Base-by-base conservation (phyloP, 2,329 filamentous ascomycete species). In the Aureobasidium subglaciale region DNA sequence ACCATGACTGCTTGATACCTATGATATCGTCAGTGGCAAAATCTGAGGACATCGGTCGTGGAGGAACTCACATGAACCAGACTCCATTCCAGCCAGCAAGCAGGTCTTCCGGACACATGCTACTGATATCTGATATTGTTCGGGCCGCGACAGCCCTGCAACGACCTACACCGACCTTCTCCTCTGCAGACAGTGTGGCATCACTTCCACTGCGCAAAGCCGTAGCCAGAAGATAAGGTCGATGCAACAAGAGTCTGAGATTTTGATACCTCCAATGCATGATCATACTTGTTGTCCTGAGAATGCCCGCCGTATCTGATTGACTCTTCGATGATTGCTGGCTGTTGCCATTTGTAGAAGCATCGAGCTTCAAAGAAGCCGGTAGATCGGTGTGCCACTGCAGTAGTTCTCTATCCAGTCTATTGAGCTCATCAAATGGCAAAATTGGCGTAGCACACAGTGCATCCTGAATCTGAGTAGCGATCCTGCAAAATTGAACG, bases 251-350 rank as follows among this genome's bases (percentile, higher is more conserved):
- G 70, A 90, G 86, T 43, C 87, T 84, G 43, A 90, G 78, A 63
- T 89, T 90, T 65, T 88, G 84, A 66, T 88, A 91, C 13, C 87
- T 80, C 88, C 87, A 91, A 68, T 88, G 87, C 84, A 90, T 89
- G 62, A 90, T 80, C 60, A 83, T 83, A 49, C 87, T 79, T 1
- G 85, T 82, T 46, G 86, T 85, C 60, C 82, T 83, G 16, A 90
- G 78, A 2, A 85, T 82, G 61, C 88, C 84, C 77, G 30, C 86
- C 73, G 13, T 86, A 74, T 74, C 81, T 56, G 16, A 43, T 58
- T 37, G 58, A 56, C n/a, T 61, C 52, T 42, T 56, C 13, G 56
- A 30, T 22, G 55, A 8, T 10, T 18, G 4, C 30, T 27, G 18
- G 29, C 9, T 4, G n/a, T 27, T 10, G 11, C n/a, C n/a, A n/a